Percentiles rank a stretch among this genome's conserved stretches.
Conservation (phyloP, 2,329 filamentous ascomycete genomes). For the Clarireedia homoeocarpa region DNA sequence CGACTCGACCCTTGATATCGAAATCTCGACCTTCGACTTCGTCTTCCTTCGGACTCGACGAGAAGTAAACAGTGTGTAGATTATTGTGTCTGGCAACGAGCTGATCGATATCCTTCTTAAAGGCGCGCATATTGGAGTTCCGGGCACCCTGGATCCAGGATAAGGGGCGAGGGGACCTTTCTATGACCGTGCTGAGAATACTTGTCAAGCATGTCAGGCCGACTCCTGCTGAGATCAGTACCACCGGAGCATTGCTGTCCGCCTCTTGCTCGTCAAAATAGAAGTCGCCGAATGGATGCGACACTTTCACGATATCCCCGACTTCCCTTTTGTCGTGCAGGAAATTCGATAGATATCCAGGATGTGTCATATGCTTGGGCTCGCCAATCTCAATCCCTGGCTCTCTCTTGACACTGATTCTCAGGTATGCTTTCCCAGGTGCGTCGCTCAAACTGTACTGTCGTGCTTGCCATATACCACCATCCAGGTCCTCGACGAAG, state of each 20-base stretch:
- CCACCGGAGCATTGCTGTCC: constrained; percentile 42
- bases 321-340: constrained; percentile 39
- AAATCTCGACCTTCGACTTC: not conserved
- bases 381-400: constrained; percentile 12
- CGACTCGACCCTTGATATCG: not conserved
- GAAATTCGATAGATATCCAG: constrained; percentile 31
- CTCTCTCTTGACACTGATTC: constrained; percentile 67
- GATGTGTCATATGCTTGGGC: not conserved
- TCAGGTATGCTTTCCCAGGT: constrained; percentile 48
- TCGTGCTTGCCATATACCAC: constrained; percentile 56
- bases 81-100: not conserved
- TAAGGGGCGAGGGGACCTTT: constrained; percentile 38
- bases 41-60: not conserved
- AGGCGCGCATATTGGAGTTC: constrained; percentile 44
- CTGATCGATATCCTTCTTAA: constrained; percentile 40
- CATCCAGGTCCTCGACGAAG: constrained; percentile 45
- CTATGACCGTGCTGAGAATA: constrained; percentile 50
- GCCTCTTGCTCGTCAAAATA: constrained; percentile 43
- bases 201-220: constrained; percentile 59
- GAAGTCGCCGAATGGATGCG: constrained; percentile 53
- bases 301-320: constrained; percentile 47
- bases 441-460: constrained; percentile 69
- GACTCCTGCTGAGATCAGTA: constrained; percentile 61
- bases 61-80: not conserved
- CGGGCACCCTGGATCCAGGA: constrained; percentile 57